Percentiles rank a stretch among this genome's conserved stretches.
phyloP scores from a whole-genome alignment of 2,329 filamentous ascomycete species.

The Colletotrichum agaves region DNA sequence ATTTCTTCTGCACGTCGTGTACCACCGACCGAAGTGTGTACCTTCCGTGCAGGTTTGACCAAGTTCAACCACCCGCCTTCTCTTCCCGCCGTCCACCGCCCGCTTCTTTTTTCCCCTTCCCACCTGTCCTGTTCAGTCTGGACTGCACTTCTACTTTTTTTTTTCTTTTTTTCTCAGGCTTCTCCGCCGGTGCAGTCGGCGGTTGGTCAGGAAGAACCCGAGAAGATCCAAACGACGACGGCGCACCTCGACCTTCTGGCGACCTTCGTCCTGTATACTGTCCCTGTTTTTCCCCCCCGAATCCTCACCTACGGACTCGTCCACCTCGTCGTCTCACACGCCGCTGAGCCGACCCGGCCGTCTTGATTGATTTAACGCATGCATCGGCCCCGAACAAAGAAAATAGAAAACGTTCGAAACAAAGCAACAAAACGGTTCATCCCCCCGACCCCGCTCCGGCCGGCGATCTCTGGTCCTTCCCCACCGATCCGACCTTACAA shows the following conservation, averaged over 20 bases:
- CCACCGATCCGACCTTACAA: not conserved
- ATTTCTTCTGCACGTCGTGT: slow-evolving; percentile 5
- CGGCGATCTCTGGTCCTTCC: not conserved
- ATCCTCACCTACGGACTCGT: too few species aligned
- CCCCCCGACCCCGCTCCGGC: not conserved
- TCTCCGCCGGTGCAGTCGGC: not conserved
- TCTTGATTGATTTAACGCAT: slow-evolving; percentile 5
- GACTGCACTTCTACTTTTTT: not conserved
- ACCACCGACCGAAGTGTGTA: not conserved
- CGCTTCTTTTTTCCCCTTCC: not conserved
- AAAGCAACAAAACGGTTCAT: not conserved
- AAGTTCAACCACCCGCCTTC: not conserved
- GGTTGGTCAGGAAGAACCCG: slow-evolving; percentile 6
- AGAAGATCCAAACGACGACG: slow-evolving; percentile 8
- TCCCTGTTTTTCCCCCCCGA: not conserved
- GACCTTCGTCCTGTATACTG: not conserved
- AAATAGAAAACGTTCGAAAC: not conserved
- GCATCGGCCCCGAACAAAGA: not conserved
- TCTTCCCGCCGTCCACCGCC: not conserved
- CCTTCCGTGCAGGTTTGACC: not conserved
- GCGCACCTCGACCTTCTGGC: slow-evolving; percentile 6
- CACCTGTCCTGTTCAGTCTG: not conserved
- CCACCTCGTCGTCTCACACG: not conserved
- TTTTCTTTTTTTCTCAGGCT: not conserved
- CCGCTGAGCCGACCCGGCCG: slow-evolving; percentile 1